A percentile compares a stretch with the other conserved stretches of the same genome.
Conservation (phyloP, 345 rosid species). For the Eucalyptus erythrocorys region DNA sequence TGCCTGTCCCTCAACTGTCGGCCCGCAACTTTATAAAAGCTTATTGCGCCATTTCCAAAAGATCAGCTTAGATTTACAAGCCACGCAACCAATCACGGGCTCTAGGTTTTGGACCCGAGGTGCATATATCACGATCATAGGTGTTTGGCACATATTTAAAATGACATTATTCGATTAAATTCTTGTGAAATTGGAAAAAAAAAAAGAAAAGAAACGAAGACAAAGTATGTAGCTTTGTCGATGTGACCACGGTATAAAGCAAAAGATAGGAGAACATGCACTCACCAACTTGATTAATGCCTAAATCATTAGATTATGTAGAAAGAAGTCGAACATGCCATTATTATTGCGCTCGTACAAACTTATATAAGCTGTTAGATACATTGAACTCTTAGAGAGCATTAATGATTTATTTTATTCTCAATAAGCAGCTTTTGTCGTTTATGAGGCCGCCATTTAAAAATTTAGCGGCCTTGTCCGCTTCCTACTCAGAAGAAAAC, state of each 20-base stretch:
- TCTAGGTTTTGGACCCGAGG: not conserved
- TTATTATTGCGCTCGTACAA: not conserved
- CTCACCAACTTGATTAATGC: not conserved
- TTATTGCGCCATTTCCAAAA: not conserved
- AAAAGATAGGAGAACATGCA: not conserved
- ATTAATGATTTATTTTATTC: not conserved
- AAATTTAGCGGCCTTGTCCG: constrained; percentile 17
- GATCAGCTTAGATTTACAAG: not conserved
- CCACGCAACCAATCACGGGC: not conserved
- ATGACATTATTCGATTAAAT: not conserved
- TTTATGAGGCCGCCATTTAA: not conserved
- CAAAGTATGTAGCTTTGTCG: not conserved
- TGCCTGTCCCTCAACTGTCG: not conserved
- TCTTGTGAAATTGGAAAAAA: not conserved
- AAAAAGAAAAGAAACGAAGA: not conserved
- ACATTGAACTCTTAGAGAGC: constrained; percentile 12
- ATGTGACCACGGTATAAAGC: not conserved
- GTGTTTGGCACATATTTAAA: not conserved
- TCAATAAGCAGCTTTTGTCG: constrained; percentile 16
- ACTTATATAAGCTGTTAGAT: constrained; percentile 5
- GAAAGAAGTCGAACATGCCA: not conserved
- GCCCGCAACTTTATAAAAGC: not conserved
- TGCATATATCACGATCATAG: not conserved
- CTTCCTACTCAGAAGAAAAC: not conserved
- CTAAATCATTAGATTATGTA: not conserved